phyloP scores from a whole-genome alignment of 148 eudicot genomes.

The Gaultheria prostrata region DNA sequence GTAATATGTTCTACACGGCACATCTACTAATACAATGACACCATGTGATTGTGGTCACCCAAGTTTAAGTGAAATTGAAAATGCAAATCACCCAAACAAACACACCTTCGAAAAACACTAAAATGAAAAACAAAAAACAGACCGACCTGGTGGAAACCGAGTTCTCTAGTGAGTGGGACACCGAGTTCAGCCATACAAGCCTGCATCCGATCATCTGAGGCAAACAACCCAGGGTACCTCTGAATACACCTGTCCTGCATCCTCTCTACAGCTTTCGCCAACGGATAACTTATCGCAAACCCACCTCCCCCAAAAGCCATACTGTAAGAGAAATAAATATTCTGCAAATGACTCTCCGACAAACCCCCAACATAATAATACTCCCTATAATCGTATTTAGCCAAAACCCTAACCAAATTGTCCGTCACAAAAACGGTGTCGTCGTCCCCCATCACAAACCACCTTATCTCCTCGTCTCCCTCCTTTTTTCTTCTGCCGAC shows the following conservation, averaged over 20 bases:
- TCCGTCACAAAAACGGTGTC: slow-evolving; percentile 63
- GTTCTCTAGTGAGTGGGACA: slow-evolving; percentile 62
- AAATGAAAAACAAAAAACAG: neutral
- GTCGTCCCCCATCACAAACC: slow-evolving; percentile 61
- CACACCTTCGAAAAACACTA: no score
- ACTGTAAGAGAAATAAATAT: slow-evolving; percentile 52
- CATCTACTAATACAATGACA: no score
- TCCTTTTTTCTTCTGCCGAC: no score
- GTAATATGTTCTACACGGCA: no score
- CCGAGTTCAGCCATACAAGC: slow-evolving; percentile 81
- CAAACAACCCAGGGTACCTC: slow-evolving; percentile 61
- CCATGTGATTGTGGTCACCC: no score
- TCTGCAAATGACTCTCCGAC: slow-evolving; percentile 63
- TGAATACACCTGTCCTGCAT: slow-evolving; percentile 65
- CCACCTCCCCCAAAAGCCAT: slow-evolving; percentile 85
- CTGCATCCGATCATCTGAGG: slow-evolving; percentile 63
- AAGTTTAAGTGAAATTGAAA: no score
- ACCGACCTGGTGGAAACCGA: slow-evolving; percentile 78
- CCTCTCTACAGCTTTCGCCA: slow-evolving; percentile 50
- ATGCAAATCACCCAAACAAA: neutral
- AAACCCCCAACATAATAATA: slow-evolving; percentile 55
- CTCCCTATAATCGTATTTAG: slow-evolving; percentile 49
- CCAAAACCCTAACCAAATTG: slow-evolving; percentile 40
- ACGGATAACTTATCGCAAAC: slow-evolving; percentile 55
- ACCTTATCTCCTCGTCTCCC: slow-evolving; percentile 49